These are phyloP conservation scores for Fibroporia radiculosa DNA, from an alignment of 768 basidiomycete species.

Conservation along the genomic window DNA sequence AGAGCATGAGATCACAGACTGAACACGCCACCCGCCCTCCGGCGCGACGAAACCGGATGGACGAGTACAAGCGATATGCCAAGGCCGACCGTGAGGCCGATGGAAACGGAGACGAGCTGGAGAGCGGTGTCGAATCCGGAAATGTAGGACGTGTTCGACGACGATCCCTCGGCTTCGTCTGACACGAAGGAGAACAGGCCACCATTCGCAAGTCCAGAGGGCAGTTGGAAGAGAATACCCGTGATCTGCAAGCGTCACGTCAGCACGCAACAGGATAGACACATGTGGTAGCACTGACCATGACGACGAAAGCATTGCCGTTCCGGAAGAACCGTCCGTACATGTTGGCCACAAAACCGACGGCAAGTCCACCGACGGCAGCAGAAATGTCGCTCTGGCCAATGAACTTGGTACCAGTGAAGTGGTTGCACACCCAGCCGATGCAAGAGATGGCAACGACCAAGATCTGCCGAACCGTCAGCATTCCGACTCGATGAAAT, in stretches of 20 bases:
- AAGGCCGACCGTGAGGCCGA: slow-evolving; percentile 75
- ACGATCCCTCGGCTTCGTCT: slow-evolving; percentile 42
- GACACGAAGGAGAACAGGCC: slow-evolving; percentile 69
- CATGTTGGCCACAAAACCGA: slow-evolving; percentile 72
- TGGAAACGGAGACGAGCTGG: slow-evolving; percentile 68
- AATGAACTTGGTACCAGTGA: slow-evolving; percentile 50
- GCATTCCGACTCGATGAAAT: neutral
- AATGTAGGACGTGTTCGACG: slow-evolving; percentile 41
- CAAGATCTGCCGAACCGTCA: slow-evolving; percentile 28
- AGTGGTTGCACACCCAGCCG: slow-evolving; percentile 79
- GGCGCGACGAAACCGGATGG: slow-evolving; percentile 52
- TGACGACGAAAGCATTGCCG: slow-evolving; percentile 75
- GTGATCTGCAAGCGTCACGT: slow-evolving; percentile 37
- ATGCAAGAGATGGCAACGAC: slow-evolving; percentile 53
- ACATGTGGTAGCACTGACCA: slow-evolving; percentile 37
- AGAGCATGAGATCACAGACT: slow-evolving; percentile 36
- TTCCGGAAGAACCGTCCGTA: slow-evolving; percentile 63
- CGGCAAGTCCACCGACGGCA: slow-evolving; percentile 74
- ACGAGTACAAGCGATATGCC: slow-evolving; percentile 63
- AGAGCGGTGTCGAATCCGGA: slow-evolving; percentile 70
- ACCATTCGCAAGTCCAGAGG: slow-evolving; percentile 72
- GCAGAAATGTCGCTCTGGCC: slow-evolving; percentile 72
- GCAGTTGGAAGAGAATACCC: slow-evolving; percentile 80
- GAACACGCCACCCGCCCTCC: slow-evolving; percentile 53
- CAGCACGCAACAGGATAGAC: neutral